Base-by-base conservation (phyloP, 495 filamentous ascomycete genomes). In the Penicillium angulare region DNA sequence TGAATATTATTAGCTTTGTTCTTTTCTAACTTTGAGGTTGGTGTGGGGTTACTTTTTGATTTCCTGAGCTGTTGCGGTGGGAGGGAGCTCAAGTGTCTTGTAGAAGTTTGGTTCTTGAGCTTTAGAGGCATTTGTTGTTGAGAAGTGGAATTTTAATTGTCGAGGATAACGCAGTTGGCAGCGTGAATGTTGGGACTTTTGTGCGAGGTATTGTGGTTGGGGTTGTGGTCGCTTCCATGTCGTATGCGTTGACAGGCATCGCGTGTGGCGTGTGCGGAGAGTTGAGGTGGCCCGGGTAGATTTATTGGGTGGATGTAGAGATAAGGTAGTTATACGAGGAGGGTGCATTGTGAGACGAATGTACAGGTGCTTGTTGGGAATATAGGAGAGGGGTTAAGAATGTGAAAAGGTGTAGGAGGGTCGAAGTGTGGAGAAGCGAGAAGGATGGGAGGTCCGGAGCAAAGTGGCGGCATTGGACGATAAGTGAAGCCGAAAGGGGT, bases 1-100 rank as follows among this genome's bases (percentile, higher is more conserved):
- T 22, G 48, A 62, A 23, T 36, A 34, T 8, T 15, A 7, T 50
- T 49, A 32, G 48, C 33, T 15, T 41, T 13, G 21, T 27, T 52
- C 1, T 1, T 23, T 38, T 31, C 24, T n/a, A n/a, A n/a, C n/a
- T 3, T 38, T 6, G 5, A 6, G 2, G 2, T 41, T 16, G 34
- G 26, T 27, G 44, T 33, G 15, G n/a, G 49, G 60, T 17, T 67
- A 90, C 89, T 87, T 92, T 66, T 97, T 98, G 42, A 98, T 92
- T 35, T 95, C 89, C 2, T 71, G 72, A 2, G 77, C 64, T 22
- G 88, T 80, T 41, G 92, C 91, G 47, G 78, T 79, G 34, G 75
- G 70, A 13, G 83, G 75, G 20, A 98, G 60, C 29, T 86, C 79
- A n/a, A 98, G 80, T 49, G 84, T 86, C 59, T 93, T 85, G 70